Evolutionary conservation across 73 alveolate species (phyloP).

Genomic region (Durusdinium trenchii): DNA sequence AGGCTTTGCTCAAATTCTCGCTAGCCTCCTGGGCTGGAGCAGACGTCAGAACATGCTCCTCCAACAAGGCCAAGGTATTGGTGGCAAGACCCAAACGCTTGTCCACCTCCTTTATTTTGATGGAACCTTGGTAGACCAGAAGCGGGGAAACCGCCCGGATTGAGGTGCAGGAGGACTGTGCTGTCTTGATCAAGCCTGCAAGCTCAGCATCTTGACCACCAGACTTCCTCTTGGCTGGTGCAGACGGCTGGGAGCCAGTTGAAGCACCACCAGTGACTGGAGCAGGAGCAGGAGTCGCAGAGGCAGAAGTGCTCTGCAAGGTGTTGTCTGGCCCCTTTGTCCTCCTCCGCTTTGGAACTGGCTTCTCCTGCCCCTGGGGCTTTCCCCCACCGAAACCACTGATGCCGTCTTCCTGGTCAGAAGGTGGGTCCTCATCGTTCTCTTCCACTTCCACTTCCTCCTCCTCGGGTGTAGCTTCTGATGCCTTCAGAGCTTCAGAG

Average conservation of each 20-base stretch:
- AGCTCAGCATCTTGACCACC: not conserved
- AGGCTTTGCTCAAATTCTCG: not conserved
- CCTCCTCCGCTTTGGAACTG: no score
- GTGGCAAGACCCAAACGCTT: not conserved
- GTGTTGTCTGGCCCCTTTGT: no score
- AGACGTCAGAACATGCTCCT: not conserved
- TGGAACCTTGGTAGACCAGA: not conserved
- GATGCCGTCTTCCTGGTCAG: not conserved
- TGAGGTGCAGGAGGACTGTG: not conserved
- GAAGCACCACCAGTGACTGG: no score
- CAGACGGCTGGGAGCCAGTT: no score
- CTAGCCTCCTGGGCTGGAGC: not conserved
- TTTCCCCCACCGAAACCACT: not conserved
- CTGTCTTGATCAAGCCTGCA: not conserved
- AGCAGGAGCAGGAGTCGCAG: not conserved
- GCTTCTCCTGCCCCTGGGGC: not conserved
- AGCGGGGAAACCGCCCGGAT: not conserved
- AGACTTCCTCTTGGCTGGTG: not conserved
- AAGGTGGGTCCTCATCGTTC: not conserved
- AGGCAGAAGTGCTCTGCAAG: no score
- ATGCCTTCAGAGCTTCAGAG: no score
- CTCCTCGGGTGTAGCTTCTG: no score
- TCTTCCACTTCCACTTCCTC: not conserved
- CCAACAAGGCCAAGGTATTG: not conserved
- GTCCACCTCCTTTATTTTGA: not conserved